A percentile compares a stretch with the other conserved stretches of the same genome.
These are phyloP conservation scores for Setomelanomma holmii DNA, from an alignment of 2,329 filamentous ascomycete genomes.

Conservation along the genomic window DNA sequence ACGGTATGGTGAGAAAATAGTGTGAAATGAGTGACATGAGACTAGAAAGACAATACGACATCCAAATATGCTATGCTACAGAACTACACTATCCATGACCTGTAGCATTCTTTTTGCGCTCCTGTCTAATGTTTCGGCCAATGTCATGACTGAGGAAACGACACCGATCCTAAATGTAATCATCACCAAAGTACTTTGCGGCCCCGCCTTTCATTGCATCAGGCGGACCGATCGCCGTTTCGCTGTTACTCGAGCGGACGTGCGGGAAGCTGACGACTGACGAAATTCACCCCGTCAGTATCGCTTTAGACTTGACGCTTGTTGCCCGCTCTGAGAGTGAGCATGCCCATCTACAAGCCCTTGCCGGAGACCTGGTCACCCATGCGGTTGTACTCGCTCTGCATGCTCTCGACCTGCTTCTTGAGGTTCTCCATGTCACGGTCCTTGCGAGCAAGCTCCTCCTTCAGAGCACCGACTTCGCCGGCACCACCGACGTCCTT, in stretches of 20 bases:
- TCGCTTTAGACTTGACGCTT: conserved; percentile 9
- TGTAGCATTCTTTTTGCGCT: not conserved
- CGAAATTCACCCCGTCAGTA: conserved; percentile 18
- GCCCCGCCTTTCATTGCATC: too few relatives aligned
- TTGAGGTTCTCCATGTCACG: conserved; percentile 84
- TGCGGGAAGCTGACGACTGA: conserved; percentile 12
- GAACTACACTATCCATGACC: conserved; percentile 6
- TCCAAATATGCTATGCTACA: conserved; percentile 2
- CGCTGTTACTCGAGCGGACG: conserved; percentile 11
- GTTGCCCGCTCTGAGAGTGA: conserved; percentile 14
- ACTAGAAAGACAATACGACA: not conserved
- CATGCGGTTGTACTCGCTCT: conserved; percentile 83
- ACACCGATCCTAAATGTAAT: not conserved
- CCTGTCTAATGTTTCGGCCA: not conserved
- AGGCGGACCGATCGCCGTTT: conserved; percentile 2
- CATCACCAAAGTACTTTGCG: not conserved
- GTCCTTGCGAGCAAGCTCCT: conserved; percentile 75
- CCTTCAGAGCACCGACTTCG: conserved; percentile 73
- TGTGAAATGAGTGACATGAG: too few relatives aligned
- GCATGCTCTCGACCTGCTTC: conserved; percentile 87
- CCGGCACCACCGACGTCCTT: conserved; percentile 75
- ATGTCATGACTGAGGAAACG: too few relatives aligned
- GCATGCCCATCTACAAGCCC: conserved; percentile 41
- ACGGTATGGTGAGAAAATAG: too few relatives aligned
- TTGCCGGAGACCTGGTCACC: conserved; percentile 76